These are phyloP conservation scores for Forsythia viridissima DNA, from an alignment of 257 asterid genomes.

Conservation along the genomic window DNA sequence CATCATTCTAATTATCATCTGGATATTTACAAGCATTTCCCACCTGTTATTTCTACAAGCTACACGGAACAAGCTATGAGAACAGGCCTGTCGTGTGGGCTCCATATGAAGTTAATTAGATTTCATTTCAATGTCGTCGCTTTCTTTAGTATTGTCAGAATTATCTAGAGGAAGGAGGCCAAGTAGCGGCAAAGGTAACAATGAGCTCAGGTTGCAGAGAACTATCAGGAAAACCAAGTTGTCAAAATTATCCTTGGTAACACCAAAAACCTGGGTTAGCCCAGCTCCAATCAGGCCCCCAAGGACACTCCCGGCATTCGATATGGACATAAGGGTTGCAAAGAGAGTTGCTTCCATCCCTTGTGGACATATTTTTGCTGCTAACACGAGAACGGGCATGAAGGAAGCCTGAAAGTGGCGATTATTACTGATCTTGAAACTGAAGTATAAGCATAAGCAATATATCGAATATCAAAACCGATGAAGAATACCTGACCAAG, in stretches of 20 bases:
- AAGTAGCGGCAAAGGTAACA: conserved; percentile 85
- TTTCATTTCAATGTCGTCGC: conserved; percentile 67
- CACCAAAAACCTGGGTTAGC: conserved; percentile 77
- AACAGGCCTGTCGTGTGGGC: background rate
- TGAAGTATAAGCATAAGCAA: conserved; percentile 12
- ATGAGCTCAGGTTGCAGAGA: conserved; percentile 93
- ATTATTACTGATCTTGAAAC: background rate
- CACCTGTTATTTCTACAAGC: conserved; percentile 9
- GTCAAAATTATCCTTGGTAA: conserved; percentile 81
- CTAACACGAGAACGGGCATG: conserved; percentile 98
- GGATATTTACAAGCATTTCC: conserved; percentile 29
- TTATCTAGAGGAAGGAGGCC: conserved; percentile 80
- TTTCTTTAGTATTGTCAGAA: conserved; percentile 41
- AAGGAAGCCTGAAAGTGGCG: conserved; percentile 69
- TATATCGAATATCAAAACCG: background rate
- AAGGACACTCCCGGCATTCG: conserved; percentile 85
- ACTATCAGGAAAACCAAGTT: conserved; percentile 68
- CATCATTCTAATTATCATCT: conserved; percentile 5
- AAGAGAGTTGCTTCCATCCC: conserved; percentile 98
- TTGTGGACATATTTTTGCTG: conserved; percentile 90
- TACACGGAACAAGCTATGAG: background rate
- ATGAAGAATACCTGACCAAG: conserved; percentile 70
- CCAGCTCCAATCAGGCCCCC: conserved; percentile 97
- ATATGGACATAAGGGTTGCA: conserved; percentile 94
- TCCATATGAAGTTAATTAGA: conserved; percentile 47